phyloP scores from a whole-genome alignment of 1,139 yeast species.

The Diutina ranongensis region DNA sequence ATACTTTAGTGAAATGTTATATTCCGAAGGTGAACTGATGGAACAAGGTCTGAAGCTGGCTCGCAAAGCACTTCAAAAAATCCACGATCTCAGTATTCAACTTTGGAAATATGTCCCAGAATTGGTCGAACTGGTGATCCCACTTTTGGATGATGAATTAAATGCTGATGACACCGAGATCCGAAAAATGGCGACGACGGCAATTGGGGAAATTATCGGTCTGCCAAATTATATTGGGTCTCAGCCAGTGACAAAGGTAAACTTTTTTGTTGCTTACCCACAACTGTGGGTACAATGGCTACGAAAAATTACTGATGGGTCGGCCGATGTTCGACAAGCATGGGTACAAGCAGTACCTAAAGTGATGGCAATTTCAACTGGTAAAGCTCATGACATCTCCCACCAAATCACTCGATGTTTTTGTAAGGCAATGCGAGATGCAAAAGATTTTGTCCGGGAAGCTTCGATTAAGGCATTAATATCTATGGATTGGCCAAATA shows the following conservation, averaged over 20 bases:
- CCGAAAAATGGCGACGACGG: constrained; percentile 58
- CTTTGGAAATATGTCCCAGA: constrained; percentile 78
- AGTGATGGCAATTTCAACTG: background rate
- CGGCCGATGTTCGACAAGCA: constrained; percentile 48
- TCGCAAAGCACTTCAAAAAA: constrained; percentile 32
- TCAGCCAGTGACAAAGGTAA: constrained; percentile 16
- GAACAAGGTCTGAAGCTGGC: constrained; percentile 12
- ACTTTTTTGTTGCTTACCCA: constrained; percentile 48
- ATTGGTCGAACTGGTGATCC: constrained; percentile 60
- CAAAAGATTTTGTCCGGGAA: background rate
- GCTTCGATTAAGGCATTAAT: background rate
- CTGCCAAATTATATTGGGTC: constrained; percentile 12
- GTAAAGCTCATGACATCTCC: background rate
- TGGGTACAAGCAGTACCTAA: constrained; percentile 51
- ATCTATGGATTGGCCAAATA: background rate
- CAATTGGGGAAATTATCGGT: constrained; percentile 57
- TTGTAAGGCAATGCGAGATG: background rate
- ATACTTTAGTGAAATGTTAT: constrained; percentile 66
- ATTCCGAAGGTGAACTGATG: constrained; percentile 24
- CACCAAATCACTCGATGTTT: background rate
- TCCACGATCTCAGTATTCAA: constrained; percentile 54
- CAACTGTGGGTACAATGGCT: constrained; percentile 65
- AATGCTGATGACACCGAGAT: constrained; percentile 57
- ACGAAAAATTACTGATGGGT: constrained; percentile 60
- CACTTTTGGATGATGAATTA: constrained; percentile 71